Percentiles rank a stretch among this genome's conserved stretches.
phyloP scores from a whole-genome alignment of 179 eudicot species.

The Beta lomatogona region DNA sequence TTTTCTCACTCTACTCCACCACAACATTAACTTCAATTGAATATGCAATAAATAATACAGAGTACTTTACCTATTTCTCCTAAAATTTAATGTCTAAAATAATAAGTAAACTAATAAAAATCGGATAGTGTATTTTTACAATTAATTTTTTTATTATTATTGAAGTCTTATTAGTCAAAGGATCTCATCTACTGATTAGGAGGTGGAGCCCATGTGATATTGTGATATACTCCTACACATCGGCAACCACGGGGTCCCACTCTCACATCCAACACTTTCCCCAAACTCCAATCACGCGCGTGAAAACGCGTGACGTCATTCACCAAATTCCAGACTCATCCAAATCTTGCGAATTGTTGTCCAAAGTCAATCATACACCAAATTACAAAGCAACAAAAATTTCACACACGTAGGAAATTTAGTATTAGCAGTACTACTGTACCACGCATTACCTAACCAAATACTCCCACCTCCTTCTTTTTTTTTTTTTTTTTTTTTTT shows the following conservation, averaged over 20 bases:
- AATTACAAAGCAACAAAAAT: conserved; percentile 7
- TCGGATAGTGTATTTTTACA: too few relatives aligned
- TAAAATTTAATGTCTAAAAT: too few relatives aligned
- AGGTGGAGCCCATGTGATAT: conserved; percentile 25
- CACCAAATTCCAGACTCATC: not conserved
- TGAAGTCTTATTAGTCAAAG: not conserved
- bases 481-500: too few relatives aligned
- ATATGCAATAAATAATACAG: too few relatives aligned
- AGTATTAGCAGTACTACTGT: too few relatives aligned
- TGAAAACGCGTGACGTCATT: not conserved
- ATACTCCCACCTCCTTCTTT: too few relatives aligned
- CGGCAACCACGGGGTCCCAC: not conserved
- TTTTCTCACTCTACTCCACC: too few relatives aligned
- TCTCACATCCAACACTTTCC: not conserved
- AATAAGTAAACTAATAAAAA: too few relatives aligned
- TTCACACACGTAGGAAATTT: too few relatives aligned
- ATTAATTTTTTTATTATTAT: not conserved
- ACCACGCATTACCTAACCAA: too few relatives aligned
- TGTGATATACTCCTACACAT: conserved; percentile 4
- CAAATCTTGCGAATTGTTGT: conserved; percentile 10
- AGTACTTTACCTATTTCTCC: too few relatives aligned
- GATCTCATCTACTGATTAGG: not conserved
- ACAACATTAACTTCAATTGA: too few relatives aligned
- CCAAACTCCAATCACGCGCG: not conserved
- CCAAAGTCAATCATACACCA: conserved; percentile 14